phyloP scores from a whole-genome alignment of 2,329 filamentous ascomycete genomes.

The Hansfordia pulvinata region DNA sequence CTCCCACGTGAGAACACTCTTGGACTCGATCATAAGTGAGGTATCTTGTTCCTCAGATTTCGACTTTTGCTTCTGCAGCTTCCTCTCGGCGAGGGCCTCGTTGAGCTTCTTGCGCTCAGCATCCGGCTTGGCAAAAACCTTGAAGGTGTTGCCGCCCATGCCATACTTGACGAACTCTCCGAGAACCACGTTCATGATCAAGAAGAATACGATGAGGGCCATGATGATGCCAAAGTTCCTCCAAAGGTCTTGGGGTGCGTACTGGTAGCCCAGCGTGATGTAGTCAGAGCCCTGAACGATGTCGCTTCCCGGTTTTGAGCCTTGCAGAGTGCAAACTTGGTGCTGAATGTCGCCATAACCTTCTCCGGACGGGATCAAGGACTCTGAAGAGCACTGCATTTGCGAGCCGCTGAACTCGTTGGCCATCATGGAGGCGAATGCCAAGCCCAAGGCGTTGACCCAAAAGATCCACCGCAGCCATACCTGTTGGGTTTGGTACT shows the following conservation, averaged over 20 bases:
- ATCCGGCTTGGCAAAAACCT: constrained; percentile 60
- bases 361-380: constrained; percentile 57
- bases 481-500: constrained; percentile 59
- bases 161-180: constrained; percentile 70
- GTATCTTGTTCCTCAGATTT: constrained; percentile 29
- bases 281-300: constrained; percentile 55
- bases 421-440: constrained; percentile 69
- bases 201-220: constrained; percentile 61
- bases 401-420: constrained; percentile 67
- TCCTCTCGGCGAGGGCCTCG: constrained; percentile 44
- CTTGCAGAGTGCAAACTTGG: constrained; percentile 71
- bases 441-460: constrained; percentile 60
- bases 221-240: constrained; percentile 74
- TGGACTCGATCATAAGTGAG: constrained; percentile 43
- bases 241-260: constrained; percentile 57
- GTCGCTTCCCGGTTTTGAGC: constrained; percentile 51
- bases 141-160: constrained; percentile 68
- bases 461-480: constrained; percentile 76
- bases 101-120: constrained; percentile 55
- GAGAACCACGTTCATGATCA: constrained; percentile 61
- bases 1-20: constrained; percentile 73
- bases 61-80: constrained; percentile 37
- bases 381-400: constrained; percentile 54
- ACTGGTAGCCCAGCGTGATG: constrained; percentile 54
- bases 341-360: constrained; percentile 58